These are phyloP conservation scores for Mollisia scopiformis DNA, from an alignment of 2,329 filamentous ascomycete species.

Conservation along the genomic window DNA sequence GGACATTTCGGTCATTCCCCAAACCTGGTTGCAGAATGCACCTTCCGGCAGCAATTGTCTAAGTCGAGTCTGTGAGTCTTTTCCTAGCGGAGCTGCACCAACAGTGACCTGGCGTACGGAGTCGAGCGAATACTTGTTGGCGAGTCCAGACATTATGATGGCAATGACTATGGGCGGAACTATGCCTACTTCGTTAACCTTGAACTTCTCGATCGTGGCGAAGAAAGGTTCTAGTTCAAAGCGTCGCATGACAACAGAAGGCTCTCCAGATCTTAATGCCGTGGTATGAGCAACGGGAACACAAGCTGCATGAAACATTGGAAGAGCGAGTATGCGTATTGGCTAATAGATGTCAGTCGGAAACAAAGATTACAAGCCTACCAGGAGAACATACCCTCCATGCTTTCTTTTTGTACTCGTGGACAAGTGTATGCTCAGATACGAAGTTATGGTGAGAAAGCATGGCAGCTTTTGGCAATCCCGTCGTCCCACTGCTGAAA, in stretches of 20 bases:
- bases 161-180: constrained; percentile 78
- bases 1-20: constrained; percentile 55
- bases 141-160: constrained; percentile 44
- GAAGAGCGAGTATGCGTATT: constrained; percentile 54
- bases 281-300: constrained; percentile 73
- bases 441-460: constrained; percentile 41
- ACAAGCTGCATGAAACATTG: constrained; percentile 67
- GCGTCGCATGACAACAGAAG: constrained; percentile 63
- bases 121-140: constrained; percentile 53
- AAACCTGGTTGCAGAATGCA: constrained; percentile 47
- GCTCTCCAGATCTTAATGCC: constrained; percentile 22
- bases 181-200: constrained; percentile 66
- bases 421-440: constrained; percentile 42
- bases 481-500: constrained; percentile 59
- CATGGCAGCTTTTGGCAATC: constrained; percentile 48
- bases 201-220: constrained; percentile 65
- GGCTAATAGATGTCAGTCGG: constrained; percentile 31
- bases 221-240: constrained; percentile 79
- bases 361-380: constrained; percentile 41
- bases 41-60: constrained; percentile 42
- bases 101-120: constrained; percentile 47
- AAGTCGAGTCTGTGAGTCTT: constrained; percentile 43
- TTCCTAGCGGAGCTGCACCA: constrained; percentile 52
- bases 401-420: constrained; percentile 55
- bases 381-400: constrained; percentile 58